A percentile compares a stretch with the other conserved stretches of the same genome.
phyloP scores from a whole-genome alignment of 2,329 filamentous ascomycete species.

The Beauveria sp. region DNA sequence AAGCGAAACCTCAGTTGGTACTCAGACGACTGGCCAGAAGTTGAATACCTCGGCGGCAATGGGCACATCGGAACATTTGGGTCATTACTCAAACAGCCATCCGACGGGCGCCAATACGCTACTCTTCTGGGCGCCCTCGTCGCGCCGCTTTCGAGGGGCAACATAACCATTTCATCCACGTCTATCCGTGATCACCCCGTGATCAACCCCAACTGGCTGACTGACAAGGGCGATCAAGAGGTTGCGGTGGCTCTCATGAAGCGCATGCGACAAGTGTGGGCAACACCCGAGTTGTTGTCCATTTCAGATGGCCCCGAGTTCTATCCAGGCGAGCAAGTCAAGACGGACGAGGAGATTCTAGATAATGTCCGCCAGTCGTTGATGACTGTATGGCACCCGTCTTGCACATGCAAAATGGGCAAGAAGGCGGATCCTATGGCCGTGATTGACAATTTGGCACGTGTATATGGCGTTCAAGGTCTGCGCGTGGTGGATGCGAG shows the following conservation, averaged over 20 bases:
- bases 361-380: neutral
- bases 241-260: conserved; percentile 34
- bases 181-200: conserved; percentile 27
- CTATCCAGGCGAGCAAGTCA: conserved; percentile 28
- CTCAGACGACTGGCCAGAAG: conserved; percentile 5
- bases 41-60: neutral
- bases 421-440: conserved; percentile 48
- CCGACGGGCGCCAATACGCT: conserved; percentile 11
- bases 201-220: conserved; percentile 39
- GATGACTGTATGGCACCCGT: neutral
- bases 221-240: conserved; percentile 32
- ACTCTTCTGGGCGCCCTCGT: conserved; percentile 21
- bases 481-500: conserved; percentile 55
- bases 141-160: conserved; percentile 30
- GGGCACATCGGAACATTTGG: neutral
- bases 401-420: conserved; percentile 25
- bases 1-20: neutral
- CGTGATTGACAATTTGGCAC: conserved; percentile 49
- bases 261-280: conserved; percentile 30
- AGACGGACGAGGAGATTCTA: conserved; percentile 9
- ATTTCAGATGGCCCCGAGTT: conserved; percentile 27
- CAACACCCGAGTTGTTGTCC: conserved; percentile 15
- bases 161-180: conserved; percentile 28
- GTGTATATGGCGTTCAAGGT: conserved; percentile 45
- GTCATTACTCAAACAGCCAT: neutral